These are phyloP conservation scores for Camelina neglecta DNA, from an alignment of 345 rosid species.

Conservation along the genomic window DNA sequence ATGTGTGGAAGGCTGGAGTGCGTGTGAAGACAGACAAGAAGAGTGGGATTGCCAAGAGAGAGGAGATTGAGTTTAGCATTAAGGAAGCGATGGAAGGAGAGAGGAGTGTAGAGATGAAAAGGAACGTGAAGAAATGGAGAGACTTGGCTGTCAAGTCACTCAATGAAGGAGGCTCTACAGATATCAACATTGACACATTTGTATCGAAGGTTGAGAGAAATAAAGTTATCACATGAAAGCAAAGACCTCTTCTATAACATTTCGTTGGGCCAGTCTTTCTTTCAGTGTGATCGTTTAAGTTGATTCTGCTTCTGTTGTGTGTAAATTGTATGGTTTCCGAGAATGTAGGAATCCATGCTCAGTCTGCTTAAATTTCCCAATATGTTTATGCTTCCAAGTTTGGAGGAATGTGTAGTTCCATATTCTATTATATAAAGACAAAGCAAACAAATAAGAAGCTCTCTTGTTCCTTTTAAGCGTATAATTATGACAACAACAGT, in stretches of 20 bases:
- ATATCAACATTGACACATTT: slow-evolving; percentile 50
- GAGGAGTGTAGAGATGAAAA: slow-evolving; percentile 44
- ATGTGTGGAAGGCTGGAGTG: slow-evolving; percentile 64
- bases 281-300: background rate
- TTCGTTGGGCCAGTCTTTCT: slow-evolving; percentile 8
- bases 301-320: background rate
- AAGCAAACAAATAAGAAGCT: background rate
- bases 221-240: background rate
- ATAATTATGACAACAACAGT: background rate
- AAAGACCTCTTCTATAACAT: background rate
- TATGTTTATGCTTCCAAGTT: background rate
- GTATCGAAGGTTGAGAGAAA: slow-evolving; percentile 35
- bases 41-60: slow-evolving; percentile 56
- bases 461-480: background rate
- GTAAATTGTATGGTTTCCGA: background rate
- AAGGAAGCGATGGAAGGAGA: slow-evolving; percentile 60
- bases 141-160: slow-evolving; percentile 53
- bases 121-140: slow-evolving; percentile 55
- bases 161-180: slow-evolving; percentile 59
- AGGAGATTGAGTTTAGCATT: slow-evolving; percentile 55
- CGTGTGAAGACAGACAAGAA: slow-evolving; percentile 50
- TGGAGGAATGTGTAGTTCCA: background rate
- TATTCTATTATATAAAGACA: background rate
- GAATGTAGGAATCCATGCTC: background rate
- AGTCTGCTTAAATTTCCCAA: background rate